Conservation (phyloP, 208 protist genomes). For the Trypanosoma boissoni region DNA sequence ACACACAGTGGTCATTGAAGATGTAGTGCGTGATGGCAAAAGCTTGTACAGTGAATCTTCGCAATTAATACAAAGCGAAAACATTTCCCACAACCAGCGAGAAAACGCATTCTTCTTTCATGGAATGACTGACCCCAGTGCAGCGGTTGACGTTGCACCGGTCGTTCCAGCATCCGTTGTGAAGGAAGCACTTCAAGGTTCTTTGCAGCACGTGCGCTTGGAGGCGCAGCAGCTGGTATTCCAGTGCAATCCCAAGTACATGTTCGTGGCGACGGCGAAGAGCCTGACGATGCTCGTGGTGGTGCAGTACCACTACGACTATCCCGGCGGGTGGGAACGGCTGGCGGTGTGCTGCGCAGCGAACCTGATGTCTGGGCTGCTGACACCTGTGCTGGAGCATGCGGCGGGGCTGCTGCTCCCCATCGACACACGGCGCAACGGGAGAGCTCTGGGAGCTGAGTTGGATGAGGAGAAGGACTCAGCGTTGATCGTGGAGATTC, state of each 20-base stretch:
- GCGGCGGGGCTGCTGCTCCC: slow-evolving; percentile 34
- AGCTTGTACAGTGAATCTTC: slow-evolving; percentile 2
- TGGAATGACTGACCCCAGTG: slow-evolving; percentile 16
- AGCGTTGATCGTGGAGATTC: slow-evolving; percentile 53
- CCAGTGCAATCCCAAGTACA: slow-evolving; percentile 46
- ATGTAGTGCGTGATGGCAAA: background rate
- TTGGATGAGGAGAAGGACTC: slow-evolving; percentile 46
- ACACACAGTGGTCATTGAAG: slow-evolving; percentile 30
- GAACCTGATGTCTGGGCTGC: slow-evolving; percentile 49
- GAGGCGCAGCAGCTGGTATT: slow-evolving; percentile 52
- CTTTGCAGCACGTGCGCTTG: slow-evolving; percentile 33
- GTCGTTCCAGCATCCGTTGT: slow-evolving; percentile 40
- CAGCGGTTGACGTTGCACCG: slow-evolving; percentile 4
- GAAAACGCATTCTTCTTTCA: slow-evolving; percentile 25
- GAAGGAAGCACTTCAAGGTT: slow-evolving; percentile 34
- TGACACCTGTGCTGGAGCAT: slow-evolving; percentile 59
- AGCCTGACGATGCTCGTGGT: slow-evolving; percentile 51
- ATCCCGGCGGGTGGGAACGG: slow-evolving; percentile 49
- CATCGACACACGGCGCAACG: slow-evolving; percentile 25
- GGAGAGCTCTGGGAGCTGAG: slow-evolving; percentile 21
- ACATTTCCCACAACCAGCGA: background rate
- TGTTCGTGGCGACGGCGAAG: slow-evolving; percentile 50
- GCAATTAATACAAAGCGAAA: background rate
- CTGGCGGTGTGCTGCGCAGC: slow-evolving; percentile 51
- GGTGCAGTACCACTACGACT: slow-evolving; percentile 57